Percentiles rank a stretch among this genome's conserved stretches.
phyloP scores from a whole-genome alignment of 768 basidiomycete species.

The Mycena pura region DNA sequence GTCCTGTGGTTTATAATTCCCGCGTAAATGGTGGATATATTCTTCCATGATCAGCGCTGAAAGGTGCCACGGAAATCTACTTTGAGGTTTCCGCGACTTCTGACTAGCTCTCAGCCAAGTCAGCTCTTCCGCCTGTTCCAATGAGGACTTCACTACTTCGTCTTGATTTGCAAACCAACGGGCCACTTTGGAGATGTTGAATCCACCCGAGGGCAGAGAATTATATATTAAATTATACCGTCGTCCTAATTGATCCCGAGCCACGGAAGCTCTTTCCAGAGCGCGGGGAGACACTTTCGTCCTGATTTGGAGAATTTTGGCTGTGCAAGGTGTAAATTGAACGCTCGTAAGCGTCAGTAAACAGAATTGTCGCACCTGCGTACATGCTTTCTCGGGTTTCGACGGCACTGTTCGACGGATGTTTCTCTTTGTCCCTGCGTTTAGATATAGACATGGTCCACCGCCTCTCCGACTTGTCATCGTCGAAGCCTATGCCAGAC shows the following conservation, averaged over 20 bases:
- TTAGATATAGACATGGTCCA: slow-evolving; percentile 68
- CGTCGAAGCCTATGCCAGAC: slow-evolving; percentile 62
- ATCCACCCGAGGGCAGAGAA: slow-evolving; percentile 39
- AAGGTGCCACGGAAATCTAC: slow-evolving; percentile 63
- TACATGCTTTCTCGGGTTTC: slow-evolving; percentile 69
- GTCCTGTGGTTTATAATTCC: background rate
- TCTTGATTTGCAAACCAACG: slow-evolving; percentile 69
- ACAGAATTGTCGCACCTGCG: slow-evolving; percentile 48
- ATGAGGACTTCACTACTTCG: slow-evolving; percentile 49
- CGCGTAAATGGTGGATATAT: slow-evolving; percentile 45
- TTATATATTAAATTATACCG: slow-evolving; percentile 65
- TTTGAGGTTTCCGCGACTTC: slow-evolving; percentile 40
- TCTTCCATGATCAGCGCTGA: slow-evolving; percentile 76
- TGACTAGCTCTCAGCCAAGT: slow-evolving; percentile 78
- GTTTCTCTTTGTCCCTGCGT: slow-evolving; percentile 62
- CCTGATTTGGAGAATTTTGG: slow-evolving; percentile 63
- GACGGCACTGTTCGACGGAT: slow-evolving; percentile 50
- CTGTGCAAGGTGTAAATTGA: slow-evolving; percentile 40
- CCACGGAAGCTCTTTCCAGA: slow-evolving; percentile 67
- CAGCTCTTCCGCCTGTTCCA: slow-evolving; percentile 73
- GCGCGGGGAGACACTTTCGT: slow-evolving; percentile 58
- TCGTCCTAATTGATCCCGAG: slow-evolving; percentile 67
- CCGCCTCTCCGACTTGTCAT: slow-evolving; percentile 63
- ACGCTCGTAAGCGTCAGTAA: background rate
- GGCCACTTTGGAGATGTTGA: slow-evolving; percentile 58